These are phyloP conservation scores for Cercospora canescens DNA, from an alignment of 2,329 filamentous ascomycete genomes.

Conservation along the genomic window DNA sequence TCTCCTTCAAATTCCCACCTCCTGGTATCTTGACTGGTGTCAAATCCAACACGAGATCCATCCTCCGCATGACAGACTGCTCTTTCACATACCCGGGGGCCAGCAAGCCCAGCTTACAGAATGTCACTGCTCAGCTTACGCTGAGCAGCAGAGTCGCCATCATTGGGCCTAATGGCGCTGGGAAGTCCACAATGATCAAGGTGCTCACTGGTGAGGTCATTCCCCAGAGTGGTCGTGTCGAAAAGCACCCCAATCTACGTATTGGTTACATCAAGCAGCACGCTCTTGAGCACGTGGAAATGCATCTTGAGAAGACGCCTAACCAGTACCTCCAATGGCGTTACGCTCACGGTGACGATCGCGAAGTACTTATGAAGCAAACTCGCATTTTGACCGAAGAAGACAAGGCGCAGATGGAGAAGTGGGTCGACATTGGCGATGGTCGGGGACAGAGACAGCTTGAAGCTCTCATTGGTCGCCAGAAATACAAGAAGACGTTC, in stretches of 20 bases:
- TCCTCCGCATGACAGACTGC: constrained; percentile 91
- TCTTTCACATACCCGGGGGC: constrained; percentile 92
- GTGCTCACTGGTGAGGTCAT: constrained; percentile 90
- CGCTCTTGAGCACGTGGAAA: constrained; percentile 97
- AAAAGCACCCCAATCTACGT: constrained; percentile 98
- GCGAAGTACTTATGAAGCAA: constrained; percentile 96
- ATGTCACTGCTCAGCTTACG: constrained; percentile 84
- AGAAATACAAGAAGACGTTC: constrained; percentile 99
- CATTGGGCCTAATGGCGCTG: constrained; percentile 95
- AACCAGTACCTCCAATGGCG: constrained; percentile 99
- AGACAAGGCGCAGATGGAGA: constrained; percentile 90
- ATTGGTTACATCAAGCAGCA: constrained; percentile 99
- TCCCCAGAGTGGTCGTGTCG: constrained; percentile 79
- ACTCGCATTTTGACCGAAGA: constrained; percentile 84
- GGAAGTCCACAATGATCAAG: constrained; percentile 98
- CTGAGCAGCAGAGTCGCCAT: constrained; percentile 93
- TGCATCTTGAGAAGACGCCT: constrained; percentile 98
- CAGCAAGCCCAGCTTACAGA: constrained; percentile 79
- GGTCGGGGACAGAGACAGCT: constrained; percentile 76
- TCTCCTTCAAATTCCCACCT: constrained; percentile 97
- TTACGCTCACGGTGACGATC: constrained; percentile 94
- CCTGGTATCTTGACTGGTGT: constrained; percentile 93
- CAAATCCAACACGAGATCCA: constrained; percentile 90
- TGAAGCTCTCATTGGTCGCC: constrained; percentile 88
- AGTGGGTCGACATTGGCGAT: constrained; percentile 79